These are phyloP conservation scores for Garcia nutans DNA, from an alignment of 345 rosid genomes.

Conservation along the genomic window DNA sequence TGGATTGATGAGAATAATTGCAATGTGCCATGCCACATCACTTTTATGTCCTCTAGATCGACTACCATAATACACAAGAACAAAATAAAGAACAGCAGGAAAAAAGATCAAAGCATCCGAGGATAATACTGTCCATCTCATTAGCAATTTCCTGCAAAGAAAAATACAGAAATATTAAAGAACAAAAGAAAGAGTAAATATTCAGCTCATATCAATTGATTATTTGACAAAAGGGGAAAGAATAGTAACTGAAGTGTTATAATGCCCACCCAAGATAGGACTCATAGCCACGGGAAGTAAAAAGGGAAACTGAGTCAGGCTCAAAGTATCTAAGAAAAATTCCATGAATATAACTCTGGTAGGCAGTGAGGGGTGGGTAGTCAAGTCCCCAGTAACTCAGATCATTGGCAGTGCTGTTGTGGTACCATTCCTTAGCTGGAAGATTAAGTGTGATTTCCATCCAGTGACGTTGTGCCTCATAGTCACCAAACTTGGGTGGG, in stretches of 20 bases:
- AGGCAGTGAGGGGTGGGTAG: conserved; percentile 96
- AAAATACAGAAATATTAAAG: conserved; percentile 8
- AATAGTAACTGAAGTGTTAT: background rate
- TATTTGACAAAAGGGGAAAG: background rate
- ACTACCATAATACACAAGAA: conserved; percentile 42
- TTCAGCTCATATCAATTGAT: background rate
- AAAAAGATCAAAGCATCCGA: conserved; percentile 79
- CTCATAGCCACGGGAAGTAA: conserved; percentile 72
- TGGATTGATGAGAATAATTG: conserved; percentile 69
- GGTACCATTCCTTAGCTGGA: conserved; percentile 65
- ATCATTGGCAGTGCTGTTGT: conserved; percentile 63
- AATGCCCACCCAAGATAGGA: conserved; percentile 65
- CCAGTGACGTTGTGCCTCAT: conserved; percentile 97
- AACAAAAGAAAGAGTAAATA: background rate
- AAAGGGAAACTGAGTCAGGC: conserved; percentile 64
- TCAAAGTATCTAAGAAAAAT: conserved; percentile 56
- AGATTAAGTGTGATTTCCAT: conserved; percentile 95
- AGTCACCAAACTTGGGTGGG: conserved; percentile 87
- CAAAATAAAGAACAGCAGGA: conserved; percentile 72
- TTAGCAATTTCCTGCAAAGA: conserved; percentile 69
- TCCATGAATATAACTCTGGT: conserved; percentile 87
- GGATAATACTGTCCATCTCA: conserved; percentile 85
- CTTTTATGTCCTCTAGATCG: conserved; percentile 25
- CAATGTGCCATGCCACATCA: conserved; percentile 71
- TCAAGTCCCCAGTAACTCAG: conserved; percentile 94